These are phyloP conservation scores for Eutypa lata DNA, from an alignment of 2,329 filamentous ascomycete genomes.

Conservation along the genomic window DNA sequence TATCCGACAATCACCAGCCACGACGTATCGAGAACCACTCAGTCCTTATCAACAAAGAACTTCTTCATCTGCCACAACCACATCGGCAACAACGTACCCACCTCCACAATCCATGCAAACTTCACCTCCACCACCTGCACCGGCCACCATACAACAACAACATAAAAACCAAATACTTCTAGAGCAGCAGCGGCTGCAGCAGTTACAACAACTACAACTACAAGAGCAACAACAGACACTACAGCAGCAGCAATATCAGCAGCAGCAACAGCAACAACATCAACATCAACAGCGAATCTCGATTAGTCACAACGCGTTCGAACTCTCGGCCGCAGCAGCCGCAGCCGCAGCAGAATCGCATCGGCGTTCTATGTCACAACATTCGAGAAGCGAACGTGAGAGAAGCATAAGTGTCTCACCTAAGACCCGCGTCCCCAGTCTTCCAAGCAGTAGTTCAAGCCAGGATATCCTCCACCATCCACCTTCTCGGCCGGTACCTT, in stretches of 20 bases:
- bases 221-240: constrained; percentile 25
- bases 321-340: constrained; percentile 24
- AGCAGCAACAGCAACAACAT: constrained; percentile 5
- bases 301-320: constrained; percentile 42
- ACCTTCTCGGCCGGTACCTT: constrained; percentile 37
- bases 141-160: constrained; percentile 18
- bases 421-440: constrained; percentile 62
- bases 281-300: constrained; percentile 35
- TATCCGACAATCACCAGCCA: constrained; percentile 40
- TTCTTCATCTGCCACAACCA: constrained; percentile 25
- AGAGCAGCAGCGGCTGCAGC: too few species aligned
- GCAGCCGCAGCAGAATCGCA: constrained; percentile 32
- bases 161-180: not conserved
- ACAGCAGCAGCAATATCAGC: too few species aligned
- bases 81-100: constrained; percentile 24
- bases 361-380: constrained; percentile 49
- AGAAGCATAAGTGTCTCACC: constrained; percentile 74
- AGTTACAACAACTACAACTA: constrained; percentile 4
- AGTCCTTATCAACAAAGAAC: constrained; percentile 60
- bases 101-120: constrained; percentile 26
- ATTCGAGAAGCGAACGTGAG: constrained; percentile 62
- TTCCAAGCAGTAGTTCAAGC: constrained; percentile 29
- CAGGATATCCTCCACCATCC: constrained; percentile 19
- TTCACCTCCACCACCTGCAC: constrained; percentile 34
- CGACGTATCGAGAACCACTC: constrained; percentile 47